A percentile compares a stretch with the other conserved stretches of the same genome.
Evolutionary conservation across 768 basidiomycete species (phyloP).

Genomic region (Trametes elegans): DNA sequence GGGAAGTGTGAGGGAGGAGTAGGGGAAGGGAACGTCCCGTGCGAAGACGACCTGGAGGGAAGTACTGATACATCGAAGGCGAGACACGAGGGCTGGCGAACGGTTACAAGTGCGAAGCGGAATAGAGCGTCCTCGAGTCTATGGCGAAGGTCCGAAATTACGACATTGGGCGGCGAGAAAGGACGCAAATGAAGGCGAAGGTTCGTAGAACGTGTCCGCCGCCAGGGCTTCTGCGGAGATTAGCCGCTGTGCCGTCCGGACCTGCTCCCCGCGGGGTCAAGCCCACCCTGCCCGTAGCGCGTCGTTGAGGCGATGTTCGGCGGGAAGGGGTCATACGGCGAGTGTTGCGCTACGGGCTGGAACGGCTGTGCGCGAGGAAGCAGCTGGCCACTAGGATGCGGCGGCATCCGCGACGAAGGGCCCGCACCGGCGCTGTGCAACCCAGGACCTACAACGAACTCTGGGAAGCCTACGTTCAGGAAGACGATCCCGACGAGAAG

Average conservation of each 20-base stretch:
- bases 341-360: slow-evolving; percentile 15
- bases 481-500: slow-evolving; percentile 30
- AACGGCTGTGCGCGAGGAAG: slow-evolving; percentile 18
- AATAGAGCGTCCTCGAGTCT: neutral
- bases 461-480: slow-evolving; percentile 25
- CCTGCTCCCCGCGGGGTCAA: neutral
- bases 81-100: neutral
- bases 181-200: neutral
- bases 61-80: neutral
- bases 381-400: slow-evolving; percentile 7
- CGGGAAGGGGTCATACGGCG: slow-evolving; percentile 19
- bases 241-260: slow-evolving; percentile 12
- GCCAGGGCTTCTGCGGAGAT: neutral
- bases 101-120: neutral
- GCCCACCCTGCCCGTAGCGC: slow-evolving; percentile 15
- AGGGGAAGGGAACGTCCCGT: neutral
- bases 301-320: slow-evolving; percentile 26
- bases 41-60: neutral
- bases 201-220: neutral
- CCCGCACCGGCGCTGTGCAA: neutral
- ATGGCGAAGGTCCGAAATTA: neutral
- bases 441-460: slow-evolving; percentile 17
- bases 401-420: slow-evolving; percentile 2
- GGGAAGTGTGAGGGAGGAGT: neutral
- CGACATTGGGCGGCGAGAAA: neutral